Evolutionary conservation across 1,284 basidiomycete species (phyloP).

Genomic region (Microbotryum intermedium): DNA sequence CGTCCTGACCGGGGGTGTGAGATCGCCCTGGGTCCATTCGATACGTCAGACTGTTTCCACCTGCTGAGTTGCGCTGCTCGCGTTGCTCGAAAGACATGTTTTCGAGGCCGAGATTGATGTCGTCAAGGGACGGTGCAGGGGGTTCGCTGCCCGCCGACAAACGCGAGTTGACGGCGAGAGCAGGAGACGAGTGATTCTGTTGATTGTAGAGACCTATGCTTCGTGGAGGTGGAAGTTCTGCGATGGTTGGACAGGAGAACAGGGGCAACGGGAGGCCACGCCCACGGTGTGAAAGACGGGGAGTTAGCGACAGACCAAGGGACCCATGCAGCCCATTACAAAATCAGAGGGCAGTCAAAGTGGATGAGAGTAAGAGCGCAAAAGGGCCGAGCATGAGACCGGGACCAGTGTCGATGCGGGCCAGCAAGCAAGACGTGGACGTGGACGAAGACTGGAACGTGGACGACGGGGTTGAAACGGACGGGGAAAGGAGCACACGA

Average conservation of each 20-base stretch:
- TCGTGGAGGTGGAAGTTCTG: not conserved
- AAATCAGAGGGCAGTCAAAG: too few relatives aligned
- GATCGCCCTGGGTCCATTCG: not conserved
- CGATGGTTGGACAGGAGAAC: not conserved
- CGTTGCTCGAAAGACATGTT: slow-evolving; percentile 28
- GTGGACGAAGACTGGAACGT: too few relatives aligned
- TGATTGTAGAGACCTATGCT: slow-evolving; percentile 22
- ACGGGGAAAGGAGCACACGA: too few relatives aligned
- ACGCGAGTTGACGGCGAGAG: slow-evolving; percentile 12
- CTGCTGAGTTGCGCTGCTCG: not conserved
- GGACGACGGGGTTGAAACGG: too few relatives aligned
- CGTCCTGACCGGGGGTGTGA: slow-evolving; percentile 13
- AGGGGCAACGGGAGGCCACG: not conserved
- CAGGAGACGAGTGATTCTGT: slow-evolving; percentile 26
- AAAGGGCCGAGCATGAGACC: too few relatives aligned
- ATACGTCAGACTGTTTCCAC: not conserved
- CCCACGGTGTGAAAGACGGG: too few relatives aligned
- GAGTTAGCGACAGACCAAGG: too few relatives aligned
- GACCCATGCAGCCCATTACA: too few relatives aligned
- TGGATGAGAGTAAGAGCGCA: too few relatives aligned
- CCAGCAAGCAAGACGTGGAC: too few relatives aligned
- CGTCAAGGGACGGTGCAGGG: slow-evolving; percentile 20
- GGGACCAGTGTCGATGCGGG: too few relatives aligned
- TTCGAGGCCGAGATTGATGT: slow-evolving; percentile 27
- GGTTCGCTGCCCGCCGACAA: not conserved